Conservation (phyloP, 345 rosid genomes). For the Lagerstroemia speciosa region DNA sequence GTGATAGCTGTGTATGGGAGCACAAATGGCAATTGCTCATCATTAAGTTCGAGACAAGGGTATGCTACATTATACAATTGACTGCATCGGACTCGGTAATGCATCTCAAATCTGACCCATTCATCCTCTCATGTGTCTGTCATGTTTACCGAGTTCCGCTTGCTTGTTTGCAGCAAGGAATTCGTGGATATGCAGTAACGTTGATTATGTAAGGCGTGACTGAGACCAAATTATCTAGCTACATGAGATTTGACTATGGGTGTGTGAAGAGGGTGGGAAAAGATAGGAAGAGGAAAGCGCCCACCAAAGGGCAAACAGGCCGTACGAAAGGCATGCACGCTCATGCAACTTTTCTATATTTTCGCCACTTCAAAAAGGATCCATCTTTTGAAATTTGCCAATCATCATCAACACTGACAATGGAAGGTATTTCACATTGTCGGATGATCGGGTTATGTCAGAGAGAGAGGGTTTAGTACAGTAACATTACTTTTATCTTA, state of each 20-base stretch:
- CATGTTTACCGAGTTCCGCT: no score
- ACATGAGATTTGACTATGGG: not conserved
- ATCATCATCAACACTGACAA: not conserved
- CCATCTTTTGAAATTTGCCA: not conserved
- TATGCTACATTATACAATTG: not conserved
- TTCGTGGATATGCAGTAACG: no score
- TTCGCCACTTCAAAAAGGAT: not conserved
- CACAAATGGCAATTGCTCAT: not conserved
- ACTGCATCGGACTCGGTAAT: no score
- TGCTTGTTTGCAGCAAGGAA: no score
- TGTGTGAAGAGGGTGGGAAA: not conserved
- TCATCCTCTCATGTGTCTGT: not conserved
- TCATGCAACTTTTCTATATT: not conserved
- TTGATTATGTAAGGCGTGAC: no score
- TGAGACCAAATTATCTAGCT: no score
- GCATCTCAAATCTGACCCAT: not conserved
- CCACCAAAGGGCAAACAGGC: not conserved
- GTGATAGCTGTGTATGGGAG: not conserved
- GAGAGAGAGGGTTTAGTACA: no score
- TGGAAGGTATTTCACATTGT: not conserved
- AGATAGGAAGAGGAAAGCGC: not conserved
- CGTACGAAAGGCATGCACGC: slow-evolving; percentile 4
- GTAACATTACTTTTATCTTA: no score
- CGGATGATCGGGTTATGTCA: no score
- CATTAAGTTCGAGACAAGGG: not conserved